Evolutionary conservation across 768 basidiomycete genomes (phyloP).

Genomic region (Paxillus rubicundulus): DNA sequence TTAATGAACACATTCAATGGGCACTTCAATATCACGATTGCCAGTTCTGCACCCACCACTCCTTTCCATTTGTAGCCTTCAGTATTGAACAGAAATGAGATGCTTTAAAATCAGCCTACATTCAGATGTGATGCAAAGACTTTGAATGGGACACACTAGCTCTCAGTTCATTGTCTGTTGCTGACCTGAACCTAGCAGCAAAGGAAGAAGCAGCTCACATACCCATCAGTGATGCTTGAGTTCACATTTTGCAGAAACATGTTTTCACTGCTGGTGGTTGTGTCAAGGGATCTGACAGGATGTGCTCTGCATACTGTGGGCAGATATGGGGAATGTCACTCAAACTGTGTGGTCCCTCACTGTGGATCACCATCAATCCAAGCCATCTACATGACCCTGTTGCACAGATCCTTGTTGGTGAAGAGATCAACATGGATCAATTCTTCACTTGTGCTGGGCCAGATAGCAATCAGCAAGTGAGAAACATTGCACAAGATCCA

Average conservation of each 20-base stretch:
- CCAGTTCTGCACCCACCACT: slow-evolving; percentile 4
- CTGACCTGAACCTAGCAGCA: no score
- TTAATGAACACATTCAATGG: slow-evolving; percentile 31
- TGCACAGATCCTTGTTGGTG: no score
- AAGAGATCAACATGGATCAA: no score
- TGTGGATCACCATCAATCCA: no score
- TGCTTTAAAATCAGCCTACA: slow-evolving; percentile 13
- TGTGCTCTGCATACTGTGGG: slow-evolving; percentile 3
- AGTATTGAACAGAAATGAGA: slow-evolving; percentile 13
- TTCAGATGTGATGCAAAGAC: slow-evolving; percentile 17
- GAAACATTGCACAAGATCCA: no score
- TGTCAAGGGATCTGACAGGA: slow-evolving; percentile 36
- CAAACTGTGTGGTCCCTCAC: no score
- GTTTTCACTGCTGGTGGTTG: slow-evolving; percentile 20
- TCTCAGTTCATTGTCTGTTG: no score
- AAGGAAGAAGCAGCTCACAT: neutral
- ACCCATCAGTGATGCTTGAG: slow-evolving; percentile 19
- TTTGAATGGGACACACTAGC: slow-evolving; percentile 9
- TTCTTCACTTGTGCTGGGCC: no score
- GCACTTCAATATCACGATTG: slow-evolving; percentile 28
- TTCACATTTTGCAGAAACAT: slow-evolving; percentile 25
- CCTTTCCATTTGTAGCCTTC: slow-evolving; percentile 20
- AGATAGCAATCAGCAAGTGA: no score
- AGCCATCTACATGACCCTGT: no score
- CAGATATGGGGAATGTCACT: no score